Base-by-base conservation (phyloP, 2,329 filamentous ascomycete genomes). In the Hypoxylon sp. region DNA sequence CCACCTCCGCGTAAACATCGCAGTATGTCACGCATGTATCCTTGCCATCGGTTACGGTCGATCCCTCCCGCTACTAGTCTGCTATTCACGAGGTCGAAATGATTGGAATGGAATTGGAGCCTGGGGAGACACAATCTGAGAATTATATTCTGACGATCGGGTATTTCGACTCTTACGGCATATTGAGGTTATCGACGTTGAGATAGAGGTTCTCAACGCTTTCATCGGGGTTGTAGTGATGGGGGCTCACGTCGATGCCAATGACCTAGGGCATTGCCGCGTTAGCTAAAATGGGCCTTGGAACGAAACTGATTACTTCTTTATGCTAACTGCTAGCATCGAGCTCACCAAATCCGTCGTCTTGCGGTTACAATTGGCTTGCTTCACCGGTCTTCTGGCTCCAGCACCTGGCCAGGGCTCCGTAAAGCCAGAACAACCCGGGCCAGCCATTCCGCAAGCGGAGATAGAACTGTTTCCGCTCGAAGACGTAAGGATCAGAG, bases 1-100 rank as follows among this genome's bases (percentile, higher is more conserved):
- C 94, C 93, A 1, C 89, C 91, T 4, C 89, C 90, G 52, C 87
- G 90, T 67, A 94, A 80, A 8, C 93, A 84, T 20, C 87, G 84
- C 69, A 87, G 86, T 64, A 97, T 91, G 71, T 97, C 94, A 70
- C 83, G 82, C 68, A 97, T 78, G 77, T 96, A 97, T 30, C 84
- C 83, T 58, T 81, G 79, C 94, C 94, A 97, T 76, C 93, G 85
- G 66, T 83, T 80, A 61, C 83, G 80, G 73, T 94, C 84, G 72
- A 97, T 91, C 0, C 92, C 93, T 20, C 87, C 88, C 69, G 86
- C 82, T 77, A 93, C 81, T 78, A 91, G 84, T 70, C 89, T 87
- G 71, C 92, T 97, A 73, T 97, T 91, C 52, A 97, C 88, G 55
- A 97, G 80, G 72, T 97, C 92, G 80, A 96, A 97, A 59, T 89